A percentile compares a stretch with the other conserved stretches of the same genome.
Conservation (phyloP, 2,329 filamentous ascomycete genomes). For the Tolypocladium cylindrosporum region DNA sequence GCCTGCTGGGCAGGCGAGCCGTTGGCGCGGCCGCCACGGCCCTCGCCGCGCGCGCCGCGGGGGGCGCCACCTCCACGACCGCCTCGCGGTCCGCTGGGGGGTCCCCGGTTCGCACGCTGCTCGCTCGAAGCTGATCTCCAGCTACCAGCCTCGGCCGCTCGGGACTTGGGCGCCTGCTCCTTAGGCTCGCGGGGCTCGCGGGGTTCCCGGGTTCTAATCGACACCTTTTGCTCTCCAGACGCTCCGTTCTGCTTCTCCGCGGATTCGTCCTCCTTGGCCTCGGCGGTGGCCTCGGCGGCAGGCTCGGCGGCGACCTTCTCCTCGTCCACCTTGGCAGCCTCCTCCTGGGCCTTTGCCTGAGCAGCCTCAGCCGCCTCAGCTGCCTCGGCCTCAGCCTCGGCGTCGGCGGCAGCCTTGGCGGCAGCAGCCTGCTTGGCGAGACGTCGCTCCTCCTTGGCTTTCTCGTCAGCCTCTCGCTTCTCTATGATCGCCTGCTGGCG, state of each 20-base stretch:
- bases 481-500: conserved; percentile 61
- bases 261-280: conserved; percentile 17
- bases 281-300: conserved; percentile 14
- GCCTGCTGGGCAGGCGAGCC: conserved; percentile 26
- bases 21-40: conserved; percentile 38
- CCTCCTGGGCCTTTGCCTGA: conserved; percentile 21
- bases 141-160: conserved; percentile 47
- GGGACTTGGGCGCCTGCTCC: conserved; percentile 40
- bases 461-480: conserved; percentile 82
- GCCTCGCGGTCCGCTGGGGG: conserved; percentile 32
- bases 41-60: conserved; percentile 33
- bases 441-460: conserved; percentile 65
- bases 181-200: conserved; percentile 15
- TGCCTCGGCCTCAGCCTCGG: conserved; percentile 31
- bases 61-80: conserved; percentile 25
- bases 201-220: conserved; percentile 26
- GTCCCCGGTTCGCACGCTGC: conserved; percentile 33
- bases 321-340: conserved; percentile 19
- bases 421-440: conserved; percentile 49
- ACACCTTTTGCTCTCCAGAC: conserved; percentile 38
- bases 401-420: conserved; percentile 32
- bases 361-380: conserved; percentile 24
- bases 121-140: conserved; percentile 47
- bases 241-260: conserved; percentile 17
- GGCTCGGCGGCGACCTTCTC: conserved; percentile 16